These are phyloP conservation scores for Urochloa ruziziensis DNA, from an alignment of 176 grass and related monocot species.

Conservation along the genomic window DNA sequence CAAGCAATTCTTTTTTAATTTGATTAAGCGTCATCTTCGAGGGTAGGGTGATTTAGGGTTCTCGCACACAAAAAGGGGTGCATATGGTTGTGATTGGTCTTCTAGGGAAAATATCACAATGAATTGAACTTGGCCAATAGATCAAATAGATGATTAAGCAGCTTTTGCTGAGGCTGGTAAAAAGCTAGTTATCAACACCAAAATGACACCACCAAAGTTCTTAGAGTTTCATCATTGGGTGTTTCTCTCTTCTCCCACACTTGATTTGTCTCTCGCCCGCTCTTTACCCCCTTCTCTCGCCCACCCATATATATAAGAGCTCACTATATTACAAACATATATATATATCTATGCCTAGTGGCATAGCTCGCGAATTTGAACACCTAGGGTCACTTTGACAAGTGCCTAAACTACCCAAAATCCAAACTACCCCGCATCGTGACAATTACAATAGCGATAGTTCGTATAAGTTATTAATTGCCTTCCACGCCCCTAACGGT, in stretches of 20 bases:
- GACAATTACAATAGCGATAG: no score
- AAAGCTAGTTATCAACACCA: neutral
- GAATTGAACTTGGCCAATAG: neutral
- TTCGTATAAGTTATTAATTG: no score
- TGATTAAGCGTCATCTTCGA: neutral
- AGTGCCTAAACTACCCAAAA: no score
- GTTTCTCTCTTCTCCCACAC: neutral
- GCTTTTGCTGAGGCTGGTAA: neutral
- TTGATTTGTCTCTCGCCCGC: neutral
- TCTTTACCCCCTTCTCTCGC: no score
- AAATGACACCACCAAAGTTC: neutral
- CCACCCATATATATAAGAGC: no score
- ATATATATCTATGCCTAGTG: no score
- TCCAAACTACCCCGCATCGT: no score
- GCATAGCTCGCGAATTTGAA: no score
- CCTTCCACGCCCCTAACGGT: no score
- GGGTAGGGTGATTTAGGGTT: neutral
- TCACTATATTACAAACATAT: no score
- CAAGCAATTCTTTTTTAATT: no score
- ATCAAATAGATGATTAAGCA: neutral
- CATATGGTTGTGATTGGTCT: neutral
- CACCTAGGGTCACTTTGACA: no score
- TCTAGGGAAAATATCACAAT: neutral
- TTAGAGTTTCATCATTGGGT: neutral
- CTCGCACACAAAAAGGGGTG: neutral